Conservation (phyloP, 805 yeast genomes). For the Candida caryicola region DNA sequence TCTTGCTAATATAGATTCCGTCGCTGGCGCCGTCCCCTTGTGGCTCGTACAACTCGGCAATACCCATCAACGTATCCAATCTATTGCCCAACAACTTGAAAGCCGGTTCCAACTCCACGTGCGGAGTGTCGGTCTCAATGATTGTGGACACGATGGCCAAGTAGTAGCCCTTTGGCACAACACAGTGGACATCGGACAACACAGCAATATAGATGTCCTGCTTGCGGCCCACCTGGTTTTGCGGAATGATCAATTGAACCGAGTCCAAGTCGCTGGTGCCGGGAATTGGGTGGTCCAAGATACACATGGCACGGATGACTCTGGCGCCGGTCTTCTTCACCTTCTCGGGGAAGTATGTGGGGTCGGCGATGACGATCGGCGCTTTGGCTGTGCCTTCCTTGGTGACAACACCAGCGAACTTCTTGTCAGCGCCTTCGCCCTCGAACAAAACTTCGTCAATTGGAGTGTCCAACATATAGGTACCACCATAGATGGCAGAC, state of each 20-base stretch:
- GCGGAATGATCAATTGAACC: constrained; percentile 92
- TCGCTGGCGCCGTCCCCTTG: constrained; percentile 75
- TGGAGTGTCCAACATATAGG: constrained; percentile 96
- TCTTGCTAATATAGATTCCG: constrained; percentile 77
- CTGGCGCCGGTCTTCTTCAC: constrained; percentile 69
- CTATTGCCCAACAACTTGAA: constrained; percentile 81
- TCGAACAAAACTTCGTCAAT: constrained; percentile 82
- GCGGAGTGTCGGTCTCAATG: constrained; percentile 91
- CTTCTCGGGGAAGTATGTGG: constrained; percentile 90
- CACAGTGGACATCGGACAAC: constrained; percentile 84
- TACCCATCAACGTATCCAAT: constrained; percentile 87
- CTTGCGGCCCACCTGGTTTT: constrained; percentile 88
- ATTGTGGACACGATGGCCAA: constrained; percentile 93
- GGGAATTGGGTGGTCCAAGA: constrained; percentile 86
- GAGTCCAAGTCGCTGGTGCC: constrained; percentile 81
- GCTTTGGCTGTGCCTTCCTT: constrained; percentile 92
- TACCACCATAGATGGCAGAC: constrained; percentile 96
- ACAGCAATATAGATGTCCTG: constrained; percentile 94
- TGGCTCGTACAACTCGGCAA: constrained; percentile 89
- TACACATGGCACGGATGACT: constrained; percentile 83
- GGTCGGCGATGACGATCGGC: constrained; percentile 93
- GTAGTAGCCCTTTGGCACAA: constrained; percentile 82
- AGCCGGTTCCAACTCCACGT: constrained; percentile 89
- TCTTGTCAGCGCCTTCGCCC: constrained; percentile 60
- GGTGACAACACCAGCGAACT: constrained; percentile 82